A percentile compares a stretch with the other conserved stretches of the same genome.
These are phyloP conservation scores for Malus hybrid DNA, from an alignment of 331 rosid genomes.

Conservation along the genomic window DNA sequence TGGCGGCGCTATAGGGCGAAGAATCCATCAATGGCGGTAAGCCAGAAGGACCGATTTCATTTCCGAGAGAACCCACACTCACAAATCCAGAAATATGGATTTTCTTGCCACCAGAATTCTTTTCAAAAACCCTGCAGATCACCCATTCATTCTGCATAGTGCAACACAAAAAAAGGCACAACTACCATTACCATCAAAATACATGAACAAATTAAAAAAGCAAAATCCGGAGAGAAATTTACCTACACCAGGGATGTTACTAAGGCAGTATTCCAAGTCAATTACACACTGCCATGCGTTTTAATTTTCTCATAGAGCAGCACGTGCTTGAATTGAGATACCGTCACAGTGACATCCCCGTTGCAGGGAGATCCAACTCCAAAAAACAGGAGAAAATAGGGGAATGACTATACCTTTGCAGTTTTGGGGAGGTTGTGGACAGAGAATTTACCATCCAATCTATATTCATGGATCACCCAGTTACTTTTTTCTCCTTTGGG, in stretches of 20 bases:
- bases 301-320: background rate
- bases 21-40: slow-evolving; percentile 66
- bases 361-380: background rate
- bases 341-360: background rate
- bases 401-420: slow-evolving; percentile 48
- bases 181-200: background rate
- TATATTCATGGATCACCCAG: slow-evolving; percentile 92
- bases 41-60: slow-evolving; percentile 33
- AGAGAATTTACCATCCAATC: slow-evolving; percentile 72
- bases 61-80: slow-evolving; percentile 29
- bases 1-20: slow-evolving; percentile 31
- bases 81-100: slow-evolving; percentile 44
- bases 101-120: slow-evolving; percentile 66
- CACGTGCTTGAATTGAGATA: background rate
- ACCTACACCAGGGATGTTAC: background rate
- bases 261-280: background rate
- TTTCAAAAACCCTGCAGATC: slow-evolving; percentile 77
- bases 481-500: slow-evolving; percentile 85
- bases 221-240: no score
- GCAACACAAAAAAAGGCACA: background rate
- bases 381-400: background rate
- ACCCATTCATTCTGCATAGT: slow-evolving; percentile 84
- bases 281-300: background rate
- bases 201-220: background rate
- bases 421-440: slow-evolving; percentile 72